Evolutionary conservation across 495 filamentous ascomycete species (phyloP).

Genomic region (Penicillium coffeae): DNA sequence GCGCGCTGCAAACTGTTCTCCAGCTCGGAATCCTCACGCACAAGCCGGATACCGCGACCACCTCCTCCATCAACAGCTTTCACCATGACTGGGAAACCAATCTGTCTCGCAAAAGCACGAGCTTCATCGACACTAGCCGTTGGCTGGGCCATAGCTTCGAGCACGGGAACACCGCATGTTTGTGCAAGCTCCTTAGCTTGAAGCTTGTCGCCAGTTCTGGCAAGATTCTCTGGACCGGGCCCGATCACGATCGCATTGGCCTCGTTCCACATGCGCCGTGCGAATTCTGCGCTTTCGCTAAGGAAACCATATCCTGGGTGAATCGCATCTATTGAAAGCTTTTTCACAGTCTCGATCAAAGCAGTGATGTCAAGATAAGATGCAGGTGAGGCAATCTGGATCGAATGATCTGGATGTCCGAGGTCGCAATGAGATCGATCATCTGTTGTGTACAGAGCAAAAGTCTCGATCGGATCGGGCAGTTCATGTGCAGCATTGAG

Average conservation of each 20-base stretch:
- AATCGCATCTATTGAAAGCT: constrained; percentile 51
- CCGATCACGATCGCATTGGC: constrained; percentile 50
- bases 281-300: constrained; percentile 55
- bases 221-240: constrained; percentile 49
- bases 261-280: constrained; percentile 48
- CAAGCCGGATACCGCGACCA: constrained; percentile 47
- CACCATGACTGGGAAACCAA: constrained; percentile 56
- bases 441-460: constrained; percentile 49
- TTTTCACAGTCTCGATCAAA: constrained; percentile 42
- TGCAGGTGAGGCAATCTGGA: constrained; percentile 46
- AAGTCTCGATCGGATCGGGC: constrained; percentile 43
- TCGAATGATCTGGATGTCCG: constrained; percentile 40
- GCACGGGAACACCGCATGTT: constrained; percentile 50
- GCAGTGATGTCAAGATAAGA: constrained; percentile 49
- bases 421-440: constrained; percentile 51
- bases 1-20: constrained; percentile 39
- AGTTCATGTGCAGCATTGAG: constrained; percentile 54
- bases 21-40: constrained; percentile 33
- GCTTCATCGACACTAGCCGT: constrained; percentile 38
- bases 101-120: constrained; percentile 36
- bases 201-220: constrained; percentile 54
- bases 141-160: constrained; percentile 45
- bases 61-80: constrained; percentile 53
- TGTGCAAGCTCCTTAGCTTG: constrained; percentile 51
- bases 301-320: constrained; percentile 64